Conservation (phyloP, 495 filamentous ascomycete genomes). For the Bacidia rubella region DNA sequence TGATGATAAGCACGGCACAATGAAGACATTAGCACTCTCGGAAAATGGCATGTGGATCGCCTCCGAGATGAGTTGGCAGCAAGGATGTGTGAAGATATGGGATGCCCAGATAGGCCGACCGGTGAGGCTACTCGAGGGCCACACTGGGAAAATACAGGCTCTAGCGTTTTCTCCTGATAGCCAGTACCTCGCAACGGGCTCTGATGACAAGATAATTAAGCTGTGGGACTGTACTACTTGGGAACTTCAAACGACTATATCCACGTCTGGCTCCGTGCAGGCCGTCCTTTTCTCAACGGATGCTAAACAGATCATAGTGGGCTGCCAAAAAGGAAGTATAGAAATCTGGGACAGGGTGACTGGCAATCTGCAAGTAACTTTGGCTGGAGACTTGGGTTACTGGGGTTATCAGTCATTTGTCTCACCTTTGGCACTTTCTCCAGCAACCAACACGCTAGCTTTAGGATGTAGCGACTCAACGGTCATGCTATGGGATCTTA, state of each 20-base stretch:
- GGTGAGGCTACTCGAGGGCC: background rate
- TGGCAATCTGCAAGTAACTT: background rate
- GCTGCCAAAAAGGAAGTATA: background rate
- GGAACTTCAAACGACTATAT: background rate
- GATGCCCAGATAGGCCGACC: background rate
- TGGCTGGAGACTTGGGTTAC: background rate
- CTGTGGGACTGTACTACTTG: background rate
- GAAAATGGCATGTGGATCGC: background rate
- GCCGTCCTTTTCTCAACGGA: background rate
- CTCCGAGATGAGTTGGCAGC: background rate
- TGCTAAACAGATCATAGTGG: background rate
- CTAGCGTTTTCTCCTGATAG: background rate
- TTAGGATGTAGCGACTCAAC: background rate
- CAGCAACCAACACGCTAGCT: background rate
- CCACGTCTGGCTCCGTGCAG: background rate
- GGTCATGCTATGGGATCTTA: background rate
- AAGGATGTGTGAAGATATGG: background rate
- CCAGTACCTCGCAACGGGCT: background rate
- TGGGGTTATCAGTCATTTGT: background rate
- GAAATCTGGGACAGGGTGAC: background rate
- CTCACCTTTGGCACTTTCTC: no score
- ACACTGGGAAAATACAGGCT: background rate
- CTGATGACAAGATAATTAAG: background rate
- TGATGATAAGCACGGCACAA: background rate
- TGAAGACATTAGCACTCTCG: background rate